Evolutionary conservation across 345 rosid species (phyloP), one percentile per base, ranked within the genome.

Genomic region (Salix caprea): DNA sequence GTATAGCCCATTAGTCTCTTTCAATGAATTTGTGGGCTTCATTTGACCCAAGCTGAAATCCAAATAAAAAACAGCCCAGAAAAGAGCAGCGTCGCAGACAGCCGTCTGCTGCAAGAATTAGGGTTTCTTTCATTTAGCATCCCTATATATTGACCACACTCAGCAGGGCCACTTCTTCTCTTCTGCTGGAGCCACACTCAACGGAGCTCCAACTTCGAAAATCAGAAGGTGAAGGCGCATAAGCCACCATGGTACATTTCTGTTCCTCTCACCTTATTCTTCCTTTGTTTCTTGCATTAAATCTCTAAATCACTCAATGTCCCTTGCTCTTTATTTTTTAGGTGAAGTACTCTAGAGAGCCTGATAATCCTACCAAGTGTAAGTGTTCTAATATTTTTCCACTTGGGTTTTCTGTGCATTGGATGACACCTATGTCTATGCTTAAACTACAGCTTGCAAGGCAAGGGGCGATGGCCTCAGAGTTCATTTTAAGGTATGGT

Each of bases 301-400:
- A 32, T 46, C 50, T 23, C 77, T 74, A 52, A 76, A 34, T 58
- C n/a, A 16, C 54, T 37, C 0, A 6, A 40, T 30, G 18, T 46
- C 52, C 8, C 28, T 28, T 65, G 2, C 64, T 70, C 50, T 46
- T 79, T 12, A 58, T 65, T 78, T 66, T 54, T 54, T 83, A 96
- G 99, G 99, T 93, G 86, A 94, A 93, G 90, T 96, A 96, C 81
- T 96, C 98, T 42, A 89, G 85, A 81, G 99, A 96, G 83, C 98
- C 98, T 48, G 94, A 91, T 68, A 96, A 93, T 60, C 80, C 91
- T 64, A 93, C 99, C 73, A 96, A 96, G 87, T 93, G 98, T 94
- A 88, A 80, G 83, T 40, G 23, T 23, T 39, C 75, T 67, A 67
- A 26, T 70, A 16, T 46, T 66, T 23, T 24, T 21, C 39, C 14